phyloP scores from a whole-genome alignment of 805 yeast species.

The Ogataea paraovalis region DNA sequence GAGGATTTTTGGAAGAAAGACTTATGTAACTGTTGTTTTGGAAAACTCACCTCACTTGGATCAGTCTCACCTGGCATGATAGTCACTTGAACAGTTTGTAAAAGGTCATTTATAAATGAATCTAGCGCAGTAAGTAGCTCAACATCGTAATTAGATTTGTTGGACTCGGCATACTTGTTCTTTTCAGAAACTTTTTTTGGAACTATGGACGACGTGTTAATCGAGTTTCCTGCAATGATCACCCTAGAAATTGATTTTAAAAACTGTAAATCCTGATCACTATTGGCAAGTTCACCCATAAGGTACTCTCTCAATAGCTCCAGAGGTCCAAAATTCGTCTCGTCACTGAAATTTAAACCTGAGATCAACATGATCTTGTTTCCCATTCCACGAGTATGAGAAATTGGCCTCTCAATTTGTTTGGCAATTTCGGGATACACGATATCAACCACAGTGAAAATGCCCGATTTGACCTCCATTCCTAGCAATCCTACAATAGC shows the following conservation, averaged over 20 bases:
- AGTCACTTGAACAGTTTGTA: slow-evolving; percentile 61
- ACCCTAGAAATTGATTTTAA: slow-evolving; percentile 40
- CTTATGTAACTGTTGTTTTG: slow-evolving; percentile 86
- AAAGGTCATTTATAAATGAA: slow-evolving; percentile 49
- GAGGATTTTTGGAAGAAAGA: slow-evolving; percentile 54
- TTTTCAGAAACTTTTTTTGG: slow-evolving; percentile 27
- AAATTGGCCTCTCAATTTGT: slow-evolving; percentile 39
- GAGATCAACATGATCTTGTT: slow-evolving; percentile 68
- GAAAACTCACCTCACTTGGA: slow-evolving; percentile 79
- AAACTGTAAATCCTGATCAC: slow-evolving; percentile 14
- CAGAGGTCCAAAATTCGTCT: slow-evolving; percentile 40
- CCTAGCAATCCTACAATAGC: slow-evolving; percentile 84
- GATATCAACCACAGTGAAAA: slow-evolving; percentile 79
- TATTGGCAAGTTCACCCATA: slow-evolving; percentile 54
- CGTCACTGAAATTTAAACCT: slow-evolving; percentile 57
- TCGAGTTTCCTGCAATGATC: slow-evolving; percentile 71
- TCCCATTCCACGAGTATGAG: slow-evolving; percentile 6
- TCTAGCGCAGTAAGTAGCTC: slow-evolving; percentile 56
- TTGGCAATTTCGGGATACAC: slow-evolving; percentile 64
- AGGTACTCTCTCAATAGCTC: slow-evolving; percentile 67
- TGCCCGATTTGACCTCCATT: slow-evolving; percentile 77
- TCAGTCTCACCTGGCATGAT: slow-evolving; percentile 84
- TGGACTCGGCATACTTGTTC: slow-evolving; percentile 46
- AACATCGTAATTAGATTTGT: slow-evolving; percentile 47
- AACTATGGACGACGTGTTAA: slow-evolving; percentile 18